phyloP scores from a whole-genome alignment of 108 stramenopile species.

The Thalassiosira profunda region DNA sequence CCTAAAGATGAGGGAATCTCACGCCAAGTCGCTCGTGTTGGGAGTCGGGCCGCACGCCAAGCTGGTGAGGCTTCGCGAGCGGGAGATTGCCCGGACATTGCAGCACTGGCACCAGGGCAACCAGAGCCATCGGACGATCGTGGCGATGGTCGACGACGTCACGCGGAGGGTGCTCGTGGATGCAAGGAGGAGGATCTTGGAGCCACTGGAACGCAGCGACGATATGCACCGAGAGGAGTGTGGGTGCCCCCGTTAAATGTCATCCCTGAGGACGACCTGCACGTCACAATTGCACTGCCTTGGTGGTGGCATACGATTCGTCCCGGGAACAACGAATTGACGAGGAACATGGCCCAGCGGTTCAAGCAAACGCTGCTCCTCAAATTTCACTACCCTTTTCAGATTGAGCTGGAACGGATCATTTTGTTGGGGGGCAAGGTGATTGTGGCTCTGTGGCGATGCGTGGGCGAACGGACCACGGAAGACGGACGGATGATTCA shows the following conservation, averaged over 20 bases:
- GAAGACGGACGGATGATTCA: slow-evolving; percentile 33
- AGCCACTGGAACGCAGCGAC: slow-evolving; percentile 37
- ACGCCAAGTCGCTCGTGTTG: slow-evolving; percentile 33
- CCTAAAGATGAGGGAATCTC: slow-evolving; percentile 49
- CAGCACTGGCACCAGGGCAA: slow-evolving; percentile 44
- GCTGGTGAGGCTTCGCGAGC: slow-evolving; percentile 30
- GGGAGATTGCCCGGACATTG: slow-evolving; percentile 29
- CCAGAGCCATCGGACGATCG: slow-evolving; percentile 55
- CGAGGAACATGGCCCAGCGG: slow-evolving; percentile 36
- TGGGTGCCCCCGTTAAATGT: slow-evolving; percentile 61
- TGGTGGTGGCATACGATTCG: slow-evolving; percentile 76
- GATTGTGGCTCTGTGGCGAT: slow-evolving; percentile 63
- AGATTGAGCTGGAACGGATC: slow-evolving; percentile 61
- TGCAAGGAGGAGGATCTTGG: slow-evolving; percentile 47
- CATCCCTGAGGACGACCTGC: slow-evolving; percentile 58
- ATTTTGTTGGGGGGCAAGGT: slow-evolving; percentile 62
- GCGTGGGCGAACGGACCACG: slow-evolving; percentile 56
- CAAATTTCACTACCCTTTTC: slow-evolving; percentile 64
- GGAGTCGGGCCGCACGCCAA: slow-evolving; percentile 12
- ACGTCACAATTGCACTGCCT: slow-evolving; percentile 59
- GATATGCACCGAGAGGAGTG: slow-evolving; percentile 41
- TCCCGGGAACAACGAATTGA: slow-evolving; percentile 45
- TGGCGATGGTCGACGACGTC: slow-evolving; percentile 52
- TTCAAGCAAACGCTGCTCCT: slow-evolving; percentile 57
- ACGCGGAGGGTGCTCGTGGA: slow-evolving; percentile 36